Conservation (phyloP, 176 grass and related monocot species). For the Ananas comosus region DNA sequence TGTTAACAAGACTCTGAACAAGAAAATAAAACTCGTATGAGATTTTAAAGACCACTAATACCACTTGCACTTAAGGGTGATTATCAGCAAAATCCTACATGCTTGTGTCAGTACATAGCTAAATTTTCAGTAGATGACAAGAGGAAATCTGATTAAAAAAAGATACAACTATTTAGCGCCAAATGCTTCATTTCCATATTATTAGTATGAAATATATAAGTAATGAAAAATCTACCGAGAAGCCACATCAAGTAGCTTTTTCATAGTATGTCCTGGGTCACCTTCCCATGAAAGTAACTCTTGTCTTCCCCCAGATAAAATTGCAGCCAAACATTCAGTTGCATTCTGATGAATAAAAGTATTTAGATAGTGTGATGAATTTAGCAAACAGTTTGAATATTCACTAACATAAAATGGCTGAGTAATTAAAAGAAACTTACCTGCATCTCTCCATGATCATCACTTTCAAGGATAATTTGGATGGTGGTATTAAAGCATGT, state of each 20-base stretch:
- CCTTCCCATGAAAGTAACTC: conserved; percentile 79
- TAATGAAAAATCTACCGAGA: conserved; percentile 47
- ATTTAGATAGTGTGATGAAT: conserved; percentile 12
- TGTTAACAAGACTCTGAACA: no score
- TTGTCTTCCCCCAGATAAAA: conserved; percentile 69
- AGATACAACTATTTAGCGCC: background rate
- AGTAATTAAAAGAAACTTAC: conserved; percentile 28
- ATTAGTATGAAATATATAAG: background rate
- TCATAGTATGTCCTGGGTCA: conserved; percentile 47
- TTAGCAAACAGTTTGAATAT: conserved; percentile 18
- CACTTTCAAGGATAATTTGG: conserved; percentile 84
- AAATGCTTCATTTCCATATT: background rate
- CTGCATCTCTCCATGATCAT: conserved; percentile 97
- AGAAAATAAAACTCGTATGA: no score
- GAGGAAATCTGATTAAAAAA: no score
- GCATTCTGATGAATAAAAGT: conserved; percentile 57
- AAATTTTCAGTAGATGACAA: background rate
- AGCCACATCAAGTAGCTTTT: conserved; percentile 78
- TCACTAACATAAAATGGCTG: background rate
- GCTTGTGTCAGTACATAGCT: conserved; percentile 5
- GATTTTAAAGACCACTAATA: no score
- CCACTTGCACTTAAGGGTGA: no score
- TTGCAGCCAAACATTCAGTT: conserved; percentile 87
- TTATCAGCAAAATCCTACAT: no score
- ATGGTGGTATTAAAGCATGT: conserved; percentile 71